phyloP scores from a whole-genome alignment of 116 monocot genomes.

The Cymodocea nodosa region DNA sequence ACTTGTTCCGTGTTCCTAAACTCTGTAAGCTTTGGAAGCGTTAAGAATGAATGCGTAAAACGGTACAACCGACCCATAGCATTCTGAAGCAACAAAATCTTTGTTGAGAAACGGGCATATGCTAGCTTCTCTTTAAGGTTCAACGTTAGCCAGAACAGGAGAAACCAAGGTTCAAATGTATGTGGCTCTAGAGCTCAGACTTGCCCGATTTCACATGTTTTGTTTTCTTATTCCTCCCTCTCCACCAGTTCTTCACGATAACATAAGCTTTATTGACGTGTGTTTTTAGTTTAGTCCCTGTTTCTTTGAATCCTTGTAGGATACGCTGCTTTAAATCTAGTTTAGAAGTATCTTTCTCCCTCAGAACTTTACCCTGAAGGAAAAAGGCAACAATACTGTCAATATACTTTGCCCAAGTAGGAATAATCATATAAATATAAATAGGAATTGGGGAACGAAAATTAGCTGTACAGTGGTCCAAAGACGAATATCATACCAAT shows the following conservation, averaged over 20 bases:
- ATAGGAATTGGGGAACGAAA: too few relatives aligned
- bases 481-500: constrained; percentile 30
- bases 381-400: background rate
- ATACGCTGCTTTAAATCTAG: constrained; percentile 58
- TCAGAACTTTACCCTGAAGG: constrained; percentile 59
- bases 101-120: background rate
- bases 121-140: background rate
- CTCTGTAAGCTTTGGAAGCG: too few relatives aligned
- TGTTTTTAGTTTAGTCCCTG: constrained; percentile 14
- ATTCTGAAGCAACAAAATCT: too few relatives aligned
- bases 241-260: constrained; percentile 49
- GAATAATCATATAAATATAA: too few relatives aligned
- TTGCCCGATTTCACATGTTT: constrained; percentile 20
- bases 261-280: constrained; percentile 21
- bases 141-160: background rate
- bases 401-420: background rate
- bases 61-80: too few relatives aligned
- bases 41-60: too few relatives aligned
- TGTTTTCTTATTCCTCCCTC: constrained; percentile 19
- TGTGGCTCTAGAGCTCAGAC: constrained; percentile 25
- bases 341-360: constrained; percentile 37
- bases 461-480: too few relatives aligned
- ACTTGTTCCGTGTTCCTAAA: too few relatives aligned
- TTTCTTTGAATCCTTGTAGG: constrained; percentile 26
- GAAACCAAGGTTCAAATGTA: background rate